Base-by-base conservation (phyloP, 345 rosid species). In the Ceriops decandra region DNA sequence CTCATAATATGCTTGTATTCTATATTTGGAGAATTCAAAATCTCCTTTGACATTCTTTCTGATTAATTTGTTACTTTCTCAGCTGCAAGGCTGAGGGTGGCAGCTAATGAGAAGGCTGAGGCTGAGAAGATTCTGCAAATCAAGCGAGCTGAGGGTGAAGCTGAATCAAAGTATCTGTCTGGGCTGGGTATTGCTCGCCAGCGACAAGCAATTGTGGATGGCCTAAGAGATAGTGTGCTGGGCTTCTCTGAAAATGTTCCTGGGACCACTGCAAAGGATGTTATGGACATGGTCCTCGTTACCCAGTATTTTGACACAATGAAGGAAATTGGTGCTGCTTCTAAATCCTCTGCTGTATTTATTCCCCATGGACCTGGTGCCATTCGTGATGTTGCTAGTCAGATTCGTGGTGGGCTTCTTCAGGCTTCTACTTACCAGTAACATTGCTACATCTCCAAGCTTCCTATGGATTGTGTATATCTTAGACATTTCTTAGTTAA, bases 51-150 rank as follows among this genome's bases (percentile, higher is more conserved):
- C 47, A 38, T 38, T 38, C 16, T 47, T 60, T 60, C 35, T 49
- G 26, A 60, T 69, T 49, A 31, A 15, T n/a, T 61, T 60, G 59
- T 52, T 22, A 5, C 52, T 32, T 62, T 52, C 31, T 33, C 31
- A 67, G 69, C 69, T 53, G 69, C 69, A 53, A 67, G 69, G 38
- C 5, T 67, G 62, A 67, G 69, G 61, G 21, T 67, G 51, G 69
- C 69, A 2, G 69, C 69, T 54, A 67, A 54, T 67, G 69, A 67
- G 32, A 67, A 67, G 60, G 69, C 69, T 21, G 69, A 67, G 61
- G 69, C 69, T 56, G 70, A 67, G 70, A 67, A 67, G 52, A 67
- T 67, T 67, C 62, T 67, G 26, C 70, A 67, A 57, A 67, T 67
- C 31, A 67, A 67, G 70, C 51, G 70, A 35, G 70, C 70, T 24